Evolutionary conservation across 2,329 filamentous ascomycete species (phyloP).

Genomic region (Phyllosticta citribraziliensis): DNA sequence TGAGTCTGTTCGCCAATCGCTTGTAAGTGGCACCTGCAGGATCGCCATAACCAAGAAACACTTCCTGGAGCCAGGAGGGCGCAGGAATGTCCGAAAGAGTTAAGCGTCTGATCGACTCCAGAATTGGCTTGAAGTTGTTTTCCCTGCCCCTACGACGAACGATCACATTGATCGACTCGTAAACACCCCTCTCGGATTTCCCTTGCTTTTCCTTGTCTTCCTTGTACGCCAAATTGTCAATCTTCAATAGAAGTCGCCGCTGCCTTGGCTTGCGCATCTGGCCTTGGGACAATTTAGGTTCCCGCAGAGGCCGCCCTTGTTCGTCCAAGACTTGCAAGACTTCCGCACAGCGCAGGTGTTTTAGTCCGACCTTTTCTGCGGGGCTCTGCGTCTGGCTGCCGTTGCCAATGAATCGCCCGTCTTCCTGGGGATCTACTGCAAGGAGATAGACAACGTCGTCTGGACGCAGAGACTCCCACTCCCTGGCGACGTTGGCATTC

Average conservation of each 20-base stretch:
- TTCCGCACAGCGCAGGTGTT: conserved; percentile 69
- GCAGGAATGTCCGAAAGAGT: conserved; percentile 77
- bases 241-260: conserved; percentile 65
- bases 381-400: conserved; percentile 37
- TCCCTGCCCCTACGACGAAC: conserved; percentile 75
- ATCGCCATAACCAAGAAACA: conserved; percentile 95
- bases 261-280: conserved; percentile 48
- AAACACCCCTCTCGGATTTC: conserved; percentile 65
- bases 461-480: conserved; percentile 81
- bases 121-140: conserved; percentile 92
- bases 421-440: conserved; percentile 55
- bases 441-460: conserved; percentile 88
- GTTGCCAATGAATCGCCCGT: conserved; percentile 42
- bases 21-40: conserved; percentile 81
- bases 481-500: conserved; percentile 63
- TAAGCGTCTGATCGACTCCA: conserved; percentile 83
- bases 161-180: conserved; percentile 76
- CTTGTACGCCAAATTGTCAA: conserved; percentile 72
- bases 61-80: conserved; percentile 87
- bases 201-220: conserved; percentile 58
- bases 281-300: conserved; percentile 34
- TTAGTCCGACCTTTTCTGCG: conserved; percentile 57
- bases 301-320: conserved; percentile 62
- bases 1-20: conserved; percentile 65
- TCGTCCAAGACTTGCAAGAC: conserved; percentile 81